phyloP scores from a whole-genome alignment of 2,329 filamentous ascomycete genomes.

The Aureobasidium melanogenum region DNA sequence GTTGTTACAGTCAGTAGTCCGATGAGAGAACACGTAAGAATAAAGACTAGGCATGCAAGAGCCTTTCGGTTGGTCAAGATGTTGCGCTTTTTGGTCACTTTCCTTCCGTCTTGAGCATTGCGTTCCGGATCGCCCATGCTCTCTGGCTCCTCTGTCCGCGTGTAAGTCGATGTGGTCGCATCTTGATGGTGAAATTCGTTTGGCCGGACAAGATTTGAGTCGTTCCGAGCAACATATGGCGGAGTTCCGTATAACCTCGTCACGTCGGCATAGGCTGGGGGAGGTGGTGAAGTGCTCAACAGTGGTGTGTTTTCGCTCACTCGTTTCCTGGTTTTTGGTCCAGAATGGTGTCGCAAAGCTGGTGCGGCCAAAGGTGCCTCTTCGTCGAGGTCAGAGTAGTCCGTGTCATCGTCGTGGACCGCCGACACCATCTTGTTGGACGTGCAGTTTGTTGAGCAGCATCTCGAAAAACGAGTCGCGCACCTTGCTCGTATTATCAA shows the following conservation, averaged over 20 bases:
- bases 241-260: not conserved
- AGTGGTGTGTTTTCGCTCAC: constrained; percentile 11
- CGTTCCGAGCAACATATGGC: not conserved
- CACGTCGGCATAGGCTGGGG: constrained; percentile 12
- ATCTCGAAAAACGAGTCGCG: not conserved
- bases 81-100: not conserved
- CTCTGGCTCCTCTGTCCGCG: not conserved
- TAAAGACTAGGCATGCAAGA: not conserved
- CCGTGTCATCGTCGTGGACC: constrained; percentile 7
- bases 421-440: not conserved
- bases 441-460: not conserved
- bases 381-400: constrained; percentile 8
- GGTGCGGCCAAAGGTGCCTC: not conserved
- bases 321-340: not conserved
- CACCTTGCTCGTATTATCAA: not conserved
- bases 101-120: not conserved
- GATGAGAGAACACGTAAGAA: not conserved
- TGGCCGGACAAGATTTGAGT: not conserved
- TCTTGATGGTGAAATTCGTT: not conserved
- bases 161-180: not conserved
- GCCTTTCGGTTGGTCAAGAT: not conserved
- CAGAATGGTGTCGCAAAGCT: not conserved
- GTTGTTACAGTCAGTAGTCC: not conserved
- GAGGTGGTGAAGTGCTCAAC: constrained; percentile 6
- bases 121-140: not conserved